Base-by-base conservation (phyloP, 345 rosid genomes). In the Rhodamnia rubescens region DNA sequence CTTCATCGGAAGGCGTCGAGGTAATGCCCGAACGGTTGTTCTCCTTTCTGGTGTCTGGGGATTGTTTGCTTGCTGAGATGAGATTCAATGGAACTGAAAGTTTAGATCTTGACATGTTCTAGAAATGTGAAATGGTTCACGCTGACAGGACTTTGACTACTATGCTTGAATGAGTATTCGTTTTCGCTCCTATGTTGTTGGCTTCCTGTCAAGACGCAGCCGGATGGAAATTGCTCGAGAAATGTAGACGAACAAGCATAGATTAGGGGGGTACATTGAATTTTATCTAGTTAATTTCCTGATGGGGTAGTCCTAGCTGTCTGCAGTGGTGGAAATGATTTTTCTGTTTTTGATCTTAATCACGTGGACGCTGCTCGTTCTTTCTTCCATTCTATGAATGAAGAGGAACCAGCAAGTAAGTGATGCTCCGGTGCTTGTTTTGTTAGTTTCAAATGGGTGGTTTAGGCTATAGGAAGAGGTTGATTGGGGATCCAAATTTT, bases 1-100 rank as follows among this genome's bases (percentile, higher is more conserved):
- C 94, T 53, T 83, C 98, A 49, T 88, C 95, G 83, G 95, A 93
- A 86, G 93, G 93, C 84, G 92, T 90, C 64, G 99, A 98, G 99
- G 99, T 96, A 27, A 40, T 88, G 74, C 20, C 42, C 42, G 75
- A 1, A 2, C 42, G 44, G 7, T 64, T 32, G 3, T 8, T 69
- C 12, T 8, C 47, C 24, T 36, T 69, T 69, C 26, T 36, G 47
- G 47, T 0, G 4, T 0, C 29, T 16, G 47, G 53, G 53, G 24
- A 7, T 26, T 61, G 5, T 7, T 40, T 11, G 53, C 59, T 55
- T 55, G 59, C 12, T 55, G 59, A 22, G 11, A 55, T 55, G 59
- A 44, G 78, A 36, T 32, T 32, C 78, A 44, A 69, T 36, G 5
- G 78, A 69, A 36, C 24, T 36, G 47, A 36, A 36, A 69, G 47